Percentiles rank a stretch among this genome's conserved stretches.
These are phyloP conservation scores for Mycena chlorophos DNA, from an alignment of 768 basidiomycete genomes.

Conservation along the genomic window DNA sequence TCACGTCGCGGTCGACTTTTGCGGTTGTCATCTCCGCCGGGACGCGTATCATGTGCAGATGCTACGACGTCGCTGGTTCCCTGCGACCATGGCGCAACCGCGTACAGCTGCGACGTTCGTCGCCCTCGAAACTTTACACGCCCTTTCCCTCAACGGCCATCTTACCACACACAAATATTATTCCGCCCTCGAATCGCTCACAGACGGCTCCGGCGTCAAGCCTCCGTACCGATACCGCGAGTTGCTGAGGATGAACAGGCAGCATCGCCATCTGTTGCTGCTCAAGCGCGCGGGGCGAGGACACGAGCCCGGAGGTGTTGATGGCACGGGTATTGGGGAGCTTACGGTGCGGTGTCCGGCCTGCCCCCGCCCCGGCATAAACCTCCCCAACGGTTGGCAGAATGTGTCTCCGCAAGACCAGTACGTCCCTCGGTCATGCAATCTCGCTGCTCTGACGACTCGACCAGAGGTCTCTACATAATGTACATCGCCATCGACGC, in stretches of 20 bases:
- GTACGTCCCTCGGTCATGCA: neutral
- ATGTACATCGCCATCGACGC: neutral
- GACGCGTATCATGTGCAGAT: conserved; percentile 3
- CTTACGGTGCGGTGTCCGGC: conserved; percentile 14
- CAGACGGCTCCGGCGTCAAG: neutral
- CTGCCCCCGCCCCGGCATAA: conserved; percentile 13
- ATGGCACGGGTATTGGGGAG: neutral
- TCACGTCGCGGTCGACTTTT: conserved; percentile 10
- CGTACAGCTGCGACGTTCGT: conserved; percentile 13
- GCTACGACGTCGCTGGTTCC: conserved; percentile 16
- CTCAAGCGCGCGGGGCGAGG: conserved; percentile 5
- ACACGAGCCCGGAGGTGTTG: conserved; percentile 6
- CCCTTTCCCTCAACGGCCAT: conserved; percentile 13
- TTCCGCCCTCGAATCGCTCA: neutral
- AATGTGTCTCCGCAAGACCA: neutral
- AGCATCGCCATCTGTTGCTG: conserved; percentile 13
- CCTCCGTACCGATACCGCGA: conserved; percentile 8
- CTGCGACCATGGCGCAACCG: conserved; percentile 6
- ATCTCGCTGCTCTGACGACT: neutral
- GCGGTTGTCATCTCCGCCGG: neutral
- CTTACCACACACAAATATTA: conserved; percentile 18
- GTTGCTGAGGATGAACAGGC: conserved; percentile 13
- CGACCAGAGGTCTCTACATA: neutral
- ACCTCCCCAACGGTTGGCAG: conserved; percentile 16
- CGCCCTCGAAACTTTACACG: conserved; percentile 11